Evolutionary conservation across 768 basidiomycete genomes (phyloP).

Genomic region (Trametes gibbosa): DNA sequence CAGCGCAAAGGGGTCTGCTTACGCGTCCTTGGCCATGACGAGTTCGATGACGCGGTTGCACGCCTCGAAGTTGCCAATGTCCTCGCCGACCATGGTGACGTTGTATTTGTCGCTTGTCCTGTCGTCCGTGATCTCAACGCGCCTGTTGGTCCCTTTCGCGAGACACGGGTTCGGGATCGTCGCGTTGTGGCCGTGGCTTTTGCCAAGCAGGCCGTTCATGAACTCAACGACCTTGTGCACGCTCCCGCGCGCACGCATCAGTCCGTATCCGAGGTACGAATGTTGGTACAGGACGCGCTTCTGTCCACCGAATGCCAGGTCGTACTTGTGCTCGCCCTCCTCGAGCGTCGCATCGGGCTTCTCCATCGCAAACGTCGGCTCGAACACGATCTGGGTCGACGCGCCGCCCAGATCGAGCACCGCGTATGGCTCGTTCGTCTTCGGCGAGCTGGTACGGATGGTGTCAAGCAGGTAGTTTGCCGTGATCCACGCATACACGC

Average conservation of each 20-base stretch:
- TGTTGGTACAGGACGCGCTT: conserved; percentile 89
- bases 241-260: conserved; percentile 82
- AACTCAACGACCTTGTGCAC: conserved; percentile 93
- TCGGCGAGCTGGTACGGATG: conserved; percentile 46
- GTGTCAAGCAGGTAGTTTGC: conserved; percentile 88
- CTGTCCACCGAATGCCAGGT: conserved; percentile 69
- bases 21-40: conserved; percentile 95
- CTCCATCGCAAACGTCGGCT: conserved; percentile 60
- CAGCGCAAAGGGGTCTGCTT: conserved; percentile 33
- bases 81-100: conserved; percentile 84
- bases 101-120: conserved; percentile 40
- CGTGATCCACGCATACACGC: conserved; percentile 98
- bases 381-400: conserved; percentile 96
- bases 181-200: conserved; percentile 27
- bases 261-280: conserved; percentile 94
- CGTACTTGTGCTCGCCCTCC: conserved; percentile 92
- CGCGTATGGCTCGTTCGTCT: conserved; percentile 55
- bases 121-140: conserved; percentile 61
- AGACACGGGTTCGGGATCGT: conserved; percentile 80
- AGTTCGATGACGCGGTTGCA: conserved; percentile 83
- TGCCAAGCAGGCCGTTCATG: conserved; percentile 49
- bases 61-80: conserved; percentile 79
- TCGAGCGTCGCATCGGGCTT: conserved; percentile 41
- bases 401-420: conserved; percentile 96
- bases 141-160: conserved; percentile 57